Base-by-base conservation (phyloP, 108 stramenopile species). In the Cyclotella cryptica region DNA sequence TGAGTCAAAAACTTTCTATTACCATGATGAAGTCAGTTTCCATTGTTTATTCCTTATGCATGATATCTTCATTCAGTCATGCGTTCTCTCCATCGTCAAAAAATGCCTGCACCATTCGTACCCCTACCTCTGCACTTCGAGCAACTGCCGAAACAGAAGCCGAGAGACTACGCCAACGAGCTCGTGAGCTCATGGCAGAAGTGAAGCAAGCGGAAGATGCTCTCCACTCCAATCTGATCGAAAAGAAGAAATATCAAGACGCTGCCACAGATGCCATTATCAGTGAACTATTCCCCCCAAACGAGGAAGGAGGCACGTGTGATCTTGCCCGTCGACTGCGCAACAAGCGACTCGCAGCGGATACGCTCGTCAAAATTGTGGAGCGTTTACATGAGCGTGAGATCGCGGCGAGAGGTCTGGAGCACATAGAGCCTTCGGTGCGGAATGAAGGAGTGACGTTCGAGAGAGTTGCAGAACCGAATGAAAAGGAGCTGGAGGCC, bases 61-160 rank as follows among this genome's bases (percentile, higher is more conserved):
- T 21, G 22, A 41, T 39, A 17, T 40, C 13, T 30, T 40, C 60
- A 5, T 19, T 18, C 14, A 10, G 14, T 3, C 39, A n/a, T 15
- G 60, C 39, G 11, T 62, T 62, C 60, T 40, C 28, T 10, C 59
- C 60, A 62, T 39, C 60, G 1, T 62, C 18, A 27, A 39, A 35
- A 9, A 35, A 40, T 30, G 35, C 10, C 22, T 45, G 22, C 21
- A 6, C 39, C 28, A 39, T 62, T 11, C 13, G 27, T 9, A 62
- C 46, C 19, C 22, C 49, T 26, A 47, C 15, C 59, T 24, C 63
- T 8, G 35, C 41, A 53, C 49, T 82, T 0, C 55, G 47, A 22
- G 74, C 81, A 22, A 67, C 81, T n/a, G 64, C 81, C 41, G 75
- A 82, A 54, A 76, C 81, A 6, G 85, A 86, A 28, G 85, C 82